Base-by-base conservation (phyloP, 495 filamentous ascomycete genomes). In the Daldinia vernicosa region DNA sequence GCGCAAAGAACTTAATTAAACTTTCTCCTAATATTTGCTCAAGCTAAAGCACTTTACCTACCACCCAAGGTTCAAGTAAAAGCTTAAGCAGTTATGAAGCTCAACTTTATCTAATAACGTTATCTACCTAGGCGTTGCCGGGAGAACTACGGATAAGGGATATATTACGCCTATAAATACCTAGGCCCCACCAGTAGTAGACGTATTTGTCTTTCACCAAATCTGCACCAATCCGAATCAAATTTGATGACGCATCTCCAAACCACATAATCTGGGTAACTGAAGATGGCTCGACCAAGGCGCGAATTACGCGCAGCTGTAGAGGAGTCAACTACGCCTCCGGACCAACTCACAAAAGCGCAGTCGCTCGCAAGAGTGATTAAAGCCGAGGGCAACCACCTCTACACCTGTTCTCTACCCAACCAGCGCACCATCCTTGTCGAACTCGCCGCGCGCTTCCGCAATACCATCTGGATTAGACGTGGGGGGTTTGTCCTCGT, bases 381-480 rank as follows among this genome's bases (percentile, higher is more conserved):
- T 76, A 91, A 94, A 76, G 91, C 89, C 52, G 89, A 93, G 66
- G 95, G 95, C 63, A 97, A 96, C 79, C 94, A 90, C 76, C 84
- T 96, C 28, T 98, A 95, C 82, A 83, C 85, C 54, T 92, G 93
- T 57, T 84, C 88, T 66, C 78, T 91, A 28, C 88, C 86, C 55
- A 80, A 76, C 67, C 71, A 77, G 33, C 88, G 89, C 67, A 77
- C 83, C 40, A 69, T 91, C 30, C 81, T 97, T 5, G 91, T 92
- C 24, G 94, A 97, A 82, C 85, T 98, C 50, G 88, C 89, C 3
- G 77, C 91, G 0, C 86, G 89, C 8, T 98, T 98, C 75, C 93
- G 94, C 54, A 93, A 91, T 55, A 93, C 92, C 14, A 91, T 98
- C 67, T 97, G 93, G 92, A 90, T 98, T 75, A 92, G 90, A 71